Evolutionary conservation across 345 rosid genomes (phyloP).

Genomic region (Gossypium herbaceum): DNA sequence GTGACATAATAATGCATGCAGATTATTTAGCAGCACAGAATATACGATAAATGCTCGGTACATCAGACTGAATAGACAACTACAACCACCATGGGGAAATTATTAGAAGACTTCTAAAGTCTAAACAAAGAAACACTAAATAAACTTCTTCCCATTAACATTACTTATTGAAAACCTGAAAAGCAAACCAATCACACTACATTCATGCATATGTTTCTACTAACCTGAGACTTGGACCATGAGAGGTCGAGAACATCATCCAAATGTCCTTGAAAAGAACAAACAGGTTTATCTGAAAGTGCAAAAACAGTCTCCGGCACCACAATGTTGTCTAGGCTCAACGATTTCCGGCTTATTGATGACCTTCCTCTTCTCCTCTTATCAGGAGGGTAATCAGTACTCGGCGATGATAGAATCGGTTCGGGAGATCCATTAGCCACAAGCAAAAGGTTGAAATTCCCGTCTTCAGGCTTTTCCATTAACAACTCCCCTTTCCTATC

Average conservation of each 20-base stretch:
- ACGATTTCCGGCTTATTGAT: conserved; percentile 70
- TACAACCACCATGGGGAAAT: neutral
- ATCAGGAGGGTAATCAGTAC: conserved; percentile 38
- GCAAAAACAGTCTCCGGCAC: conserved; percentile 83
- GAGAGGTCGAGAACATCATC: conserved; percentile 91
- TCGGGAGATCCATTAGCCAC: conserved; percentile 85
- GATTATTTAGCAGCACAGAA: no score
- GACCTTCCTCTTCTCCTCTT: conserved; percentile 77
- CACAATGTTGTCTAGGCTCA: conserved; percentile 61
- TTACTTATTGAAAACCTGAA: neutral
- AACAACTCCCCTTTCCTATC: conserved; percentile 87
- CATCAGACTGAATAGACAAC: neutral
- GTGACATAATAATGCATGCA: no score
- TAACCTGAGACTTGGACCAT: conserved; percentile 95
- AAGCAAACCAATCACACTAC: neutral
- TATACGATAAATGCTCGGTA: neutral
- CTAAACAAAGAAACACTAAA: neutral
- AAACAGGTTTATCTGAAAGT: conserved; percentile 83
- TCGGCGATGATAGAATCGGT: conserved; percentile 53
- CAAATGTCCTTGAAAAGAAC: conserved; percentile 82
- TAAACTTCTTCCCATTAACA: neutral
- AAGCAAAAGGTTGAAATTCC: conserved; percentile 46
- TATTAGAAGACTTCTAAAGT: neutral
- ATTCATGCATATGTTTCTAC: conserved; percentile 17
- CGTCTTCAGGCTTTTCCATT: conserved; percentile 76